Percentiles rank a stretch among this genome's conserved stretches.
Conservation (phyloP, 1,284 basidiomycete genomes). For the Pseudomicrostroma phylloplanum region DNA sequence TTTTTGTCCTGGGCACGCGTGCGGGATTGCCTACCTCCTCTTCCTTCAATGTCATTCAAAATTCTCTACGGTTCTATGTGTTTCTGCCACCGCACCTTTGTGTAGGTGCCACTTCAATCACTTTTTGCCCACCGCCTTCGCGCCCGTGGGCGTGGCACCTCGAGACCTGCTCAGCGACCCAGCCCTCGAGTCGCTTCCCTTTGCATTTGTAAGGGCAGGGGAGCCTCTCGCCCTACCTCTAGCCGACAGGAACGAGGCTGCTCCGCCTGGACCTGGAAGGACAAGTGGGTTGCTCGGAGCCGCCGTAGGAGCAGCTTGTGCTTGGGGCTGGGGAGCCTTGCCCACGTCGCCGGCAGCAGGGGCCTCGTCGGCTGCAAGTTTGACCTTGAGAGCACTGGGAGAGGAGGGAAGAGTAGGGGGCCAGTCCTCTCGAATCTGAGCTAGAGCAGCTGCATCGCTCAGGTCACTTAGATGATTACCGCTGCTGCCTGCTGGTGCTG, state of each 20-base stretch:
- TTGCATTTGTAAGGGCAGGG: neutral
- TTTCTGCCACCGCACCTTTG: too few relatives aligned
- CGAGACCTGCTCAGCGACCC: neutral
- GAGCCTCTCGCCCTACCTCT: neutral
- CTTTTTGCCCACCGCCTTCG: too few relatives aligned
- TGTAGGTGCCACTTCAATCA: too few relatives aligned
- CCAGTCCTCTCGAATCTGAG: slow-evolving; percentile 3
- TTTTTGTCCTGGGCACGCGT: too few relatives aligned
- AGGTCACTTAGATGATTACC: slow-evolving; percentile 6
- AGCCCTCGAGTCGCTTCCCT: neutral
- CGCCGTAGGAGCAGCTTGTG: neutral
- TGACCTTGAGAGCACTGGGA: too few relatives aligned
- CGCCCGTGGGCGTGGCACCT: too few relatives aligned
- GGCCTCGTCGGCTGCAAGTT: too few relatives aligned
- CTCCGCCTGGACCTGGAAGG: neutral
- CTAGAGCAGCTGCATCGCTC: slow-evolving; percentile 6
- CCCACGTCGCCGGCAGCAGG: too few relatives aligned
- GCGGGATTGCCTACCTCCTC: too few relatives aligned
- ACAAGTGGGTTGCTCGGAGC: too few relatives aligned
- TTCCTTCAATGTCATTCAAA: too few relatives aligned
- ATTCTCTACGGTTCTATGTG: too few relatives aligned
- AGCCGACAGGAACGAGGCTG: slow-evolving; percentile 2
- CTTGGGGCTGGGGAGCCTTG: neutral
- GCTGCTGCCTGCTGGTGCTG: neutral
- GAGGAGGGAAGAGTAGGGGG: neutral